phyloP scores from a whole-genome alignment of 306 rosid genomes.

The Carpinus fangiana region DNA sequence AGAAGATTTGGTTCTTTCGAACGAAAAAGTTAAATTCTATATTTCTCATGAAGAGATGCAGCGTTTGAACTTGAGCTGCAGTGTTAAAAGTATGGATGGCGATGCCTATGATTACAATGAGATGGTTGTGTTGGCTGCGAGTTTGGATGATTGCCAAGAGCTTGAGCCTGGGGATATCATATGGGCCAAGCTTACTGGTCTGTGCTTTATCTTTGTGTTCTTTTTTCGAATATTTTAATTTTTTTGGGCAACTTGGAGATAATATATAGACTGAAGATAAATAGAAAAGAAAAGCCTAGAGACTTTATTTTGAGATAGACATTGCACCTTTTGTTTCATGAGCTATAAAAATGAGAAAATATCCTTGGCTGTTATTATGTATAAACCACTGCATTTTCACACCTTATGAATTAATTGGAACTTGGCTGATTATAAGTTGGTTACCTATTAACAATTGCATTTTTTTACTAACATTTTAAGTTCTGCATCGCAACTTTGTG shows the following conservation, averaged over 20 bases:
- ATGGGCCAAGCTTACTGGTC: constrained; percentile 99
- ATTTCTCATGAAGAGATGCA: constrained; percentile 83
- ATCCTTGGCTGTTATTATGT: background rate
- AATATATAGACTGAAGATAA: background rate
- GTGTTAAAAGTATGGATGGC: constrained; percentile 48
- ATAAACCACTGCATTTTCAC: background rate
- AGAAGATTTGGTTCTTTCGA: constrained; percentile 69
- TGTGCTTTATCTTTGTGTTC: constrained; percentile 33
- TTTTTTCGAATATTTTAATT: background rate
- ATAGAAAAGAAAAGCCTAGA: background rate
- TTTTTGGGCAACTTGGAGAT: background rate
- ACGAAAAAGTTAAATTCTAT: constrained; percentile 72
- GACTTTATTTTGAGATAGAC: background rate
- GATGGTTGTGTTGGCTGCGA: constrained; percentile 94
- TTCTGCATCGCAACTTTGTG: background rate
- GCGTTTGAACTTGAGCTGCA: constrained; percentile 61
- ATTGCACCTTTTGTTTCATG: background rate
- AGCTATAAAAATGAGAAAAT: background rate
- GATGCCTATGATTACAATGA: constrained; percentile 79
- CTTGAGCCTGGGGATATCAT: constrained; percentile 87
- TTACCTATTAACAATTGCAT: too few relatives aligned
- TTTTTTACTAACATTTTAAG: background rate
- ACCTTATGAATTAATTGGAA: background rate
- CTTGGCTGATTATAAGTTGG: background rate
- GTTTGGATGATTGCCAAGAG: constrained; percentile 82